Evolutionary conservation across 2,329 filamentous ascomycete species (phyloP).

Genomic region (Clonostachys sp.): DNA sequence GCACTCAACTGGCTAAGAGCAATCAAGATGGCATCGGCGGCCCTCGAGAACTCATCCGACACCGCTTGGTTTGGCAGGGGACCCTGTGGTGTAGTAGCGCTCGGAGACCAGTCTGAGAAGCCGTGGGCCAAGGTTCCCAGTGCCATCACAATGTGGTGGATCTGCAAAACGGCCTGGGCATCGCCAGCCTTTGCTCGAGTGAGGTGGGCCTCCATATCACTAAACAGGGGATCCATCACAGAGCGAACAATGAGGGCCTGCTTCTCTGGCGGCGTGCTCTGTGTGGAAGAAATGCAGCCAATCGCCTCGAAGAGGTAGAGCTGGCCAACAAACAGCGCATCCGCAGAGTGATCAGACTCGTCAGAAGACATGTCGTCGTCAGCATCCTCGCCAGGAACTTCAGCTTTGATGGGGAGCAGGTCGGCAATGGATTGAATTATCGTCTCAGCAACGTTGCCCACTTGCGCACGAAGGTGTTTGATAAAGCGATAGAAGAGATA

Average conservation of each 20-base stretch:
- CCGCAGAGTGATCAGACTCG: conserved; percentile 83
- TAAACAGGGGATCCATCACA: conserved; percentile 84
- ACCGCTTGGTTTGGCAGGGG: conserved; percentile 59
- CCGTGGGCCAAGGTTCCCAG: conserved; percentile 87
- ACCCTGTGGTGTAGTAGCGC: conserved; percentile 28
- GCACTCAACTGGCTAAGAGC: conserved; percentile 80
- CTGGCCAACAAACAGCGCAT: conserved; percentile 86
- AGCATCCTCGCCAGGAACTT: conserved; percentile 69
- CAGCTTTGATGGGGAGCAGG: conserved; percentile 84
- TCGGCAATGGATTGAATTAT: conserved; percentile 89
- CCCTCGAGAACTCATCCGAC: conserved; percentile 78
- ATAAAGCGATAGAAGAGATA: conserved; percentile 93
- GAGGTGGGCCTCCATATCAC: conserved; percentile 82
- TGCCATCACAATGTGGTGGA: conserved; percentile 96
- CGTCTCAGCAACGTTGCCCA: conserved; percentile 86
- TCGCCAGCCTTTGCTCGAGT: conserved; percentile 74
- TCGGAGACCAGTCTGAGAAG: conserved; percentile 83
- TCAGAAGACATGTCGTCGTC: conserved; percentile 96
- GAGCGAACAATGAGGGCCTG: conserved; percentile 83
- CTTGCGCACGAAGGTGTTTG: conserved; percentile 76
- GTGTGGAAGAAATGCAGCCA: conserved; percentile 83
- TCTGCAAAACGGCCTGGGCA: conserved; percentile 76
- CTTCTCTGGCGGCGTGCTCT: conserved; percentile 72
- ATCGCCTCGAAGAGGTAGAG: conserved; percentile 93
- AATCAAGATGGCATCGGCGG: conserved; percentile 85